Percentiles rank a stretch among this genome's conserved stretches.
These are phyloP conservation scores for Penicillium sp. DNA, from an alignment of 2,329 filamentous ascomycete species.

Conservation along the genomic window DNA sequence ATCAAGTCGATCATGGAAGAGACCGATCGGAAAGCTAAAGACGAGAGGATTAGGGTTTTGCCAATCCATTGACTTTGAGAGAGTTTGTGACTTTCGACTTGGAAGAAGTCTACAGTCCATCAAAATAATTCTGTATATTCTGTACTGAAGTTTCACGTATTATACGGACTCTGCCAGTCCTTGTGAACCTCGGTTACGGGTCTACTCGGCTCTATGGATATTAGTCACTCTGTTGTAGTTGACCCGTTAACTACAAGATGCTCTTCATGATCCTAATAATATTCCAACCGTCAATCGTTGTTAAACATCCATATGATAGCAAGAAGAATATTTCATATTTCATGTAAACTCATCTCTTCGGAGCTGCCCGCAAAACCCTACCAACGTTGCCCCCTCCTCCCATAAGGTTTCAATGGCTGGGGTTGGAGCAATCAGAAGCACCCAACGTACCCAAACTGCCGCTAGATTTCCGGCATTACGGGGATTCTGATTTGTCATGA, in stretches of 20 bases:
- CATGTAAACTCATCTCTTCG: neutral
- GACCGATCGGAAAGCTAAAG: slow-evolving; percentile 2
- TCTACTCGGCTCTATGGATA: neutral
- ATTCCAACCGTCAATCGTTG: no score
- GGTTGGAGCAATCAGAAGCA: neutral
- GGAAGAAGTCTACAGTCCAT: neutral
- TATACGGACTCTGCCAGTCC: neutral
- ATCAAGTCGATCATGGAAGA: neutral
- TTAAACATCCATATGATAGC: no score
- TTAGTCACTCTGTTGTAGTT: neutral
- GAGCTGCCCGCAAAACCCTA: neutral
- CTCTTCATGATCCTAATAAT: neutral
- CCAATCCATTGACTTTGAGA: slow-evolving; percentile 1
- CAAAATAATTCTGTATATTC: no score
- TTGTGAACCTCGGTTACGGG: neutral
- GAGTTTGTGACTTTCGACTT: neutral
- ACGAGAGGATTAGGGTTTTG: neutral
- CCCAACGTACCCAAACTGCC: neutral
- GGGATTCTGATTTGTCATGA: neutral
- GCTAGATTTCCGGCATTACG: neutral
- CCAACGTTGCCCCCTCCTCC: neutral
- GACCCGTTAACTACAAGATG: neutral
- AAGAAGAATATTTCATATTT: neutral
- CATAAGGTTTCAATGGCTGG: neutral
- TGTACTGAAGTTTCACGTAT: neutral